Percentiles rank a stretch among this genome's conserved stretches.
Conservation (phyloP, 176 grass and related monocot species). For the Neostapfia colusana region DNA sequence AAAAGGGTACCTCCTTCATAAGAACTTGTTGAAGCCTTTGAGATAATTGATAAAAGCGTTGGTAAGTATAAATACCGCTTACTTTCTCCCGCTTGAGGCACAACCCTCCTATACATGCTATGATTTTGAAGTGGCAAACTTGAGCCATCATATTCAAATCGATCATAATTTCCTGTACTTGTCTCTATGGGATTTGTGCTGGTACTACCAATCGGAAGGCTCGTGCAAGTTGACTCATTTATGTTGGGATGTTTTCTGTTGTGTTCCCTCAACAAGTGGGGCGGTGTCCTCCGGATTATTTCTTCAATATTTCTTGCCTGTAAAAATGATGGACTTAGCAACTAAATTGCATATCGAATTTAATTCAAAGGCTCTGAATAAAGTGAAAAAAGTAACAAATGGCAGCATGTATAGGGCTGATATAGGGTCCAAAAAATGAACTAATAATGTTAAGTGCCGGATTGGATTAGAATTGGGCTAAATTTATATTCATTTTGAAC, state of each 20-base stretch:
- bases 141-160: neutral
- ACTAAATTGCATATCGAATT: neutral
- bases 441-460: too few relatives aligned
- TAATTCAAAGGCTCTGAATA: neutral
- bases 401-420: neutral
- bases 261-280: slow-evolving; percentile 9
- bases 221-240: neutral
- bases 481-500: too few relatives aligned
- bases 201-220: neutral
- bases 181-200: too few relatives aligned
- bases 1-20: neutral
- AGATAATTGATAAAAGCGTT: neutral
- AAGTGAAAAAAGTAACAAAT: neutral
- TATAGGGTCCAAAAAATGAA: too few relatives aligned
- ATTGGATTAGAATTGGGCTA: too few relatives aligned
- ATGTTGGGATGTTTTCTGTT: neutral
- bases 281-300: neutral
- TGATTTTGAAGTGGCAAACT: neutral
- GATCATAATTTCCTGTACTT: too few relatives aligned
- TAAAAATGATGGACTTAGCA: neutral
- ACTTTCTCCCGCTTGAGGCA: slow-evolving; percentile 7
- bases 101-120: neutral
- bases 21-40: neutral
- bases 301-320: slow-evolving; percentile 14
- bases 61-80: neutral